Conservation (phyloP, 2,329 filamentous ascomycete species). For the Colletotrichum theobromicola region DNA sequence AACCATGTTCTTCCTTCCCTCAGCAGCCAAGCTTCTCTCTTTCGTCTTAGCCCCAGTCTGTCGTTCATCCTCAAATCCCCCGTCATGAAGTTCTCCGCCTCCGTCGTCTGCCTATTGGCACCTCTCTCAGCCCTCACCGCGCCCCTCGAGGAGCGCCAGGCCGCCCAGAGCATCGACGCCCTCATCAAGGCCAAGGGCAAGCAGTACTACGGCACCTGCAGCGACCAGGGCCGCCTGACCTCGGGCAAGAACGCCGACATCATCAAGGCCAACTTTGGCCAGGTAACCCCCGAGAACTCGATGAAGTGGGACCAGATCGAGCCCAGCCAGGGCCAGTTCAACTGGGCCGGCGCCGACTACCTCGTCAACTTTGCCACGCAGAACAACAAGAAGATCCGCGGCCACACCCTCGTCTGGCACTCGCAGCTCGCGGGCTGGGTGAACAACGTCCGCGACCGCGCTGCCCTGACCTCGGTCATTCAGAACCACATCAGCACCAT, state of each 20-base stretch:
- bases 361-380: slow-evolving; percentile 61
- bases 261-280: slow-evolving; percentile 66
- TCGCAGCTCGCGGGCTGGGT: slow-evolving; percentile 66
- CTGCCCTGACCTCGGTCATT: slow-evolving; percentile 59
- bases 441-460: slow-evolving; percentile 54
- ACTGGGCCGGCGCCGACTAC: slow-evolving; percentile 60
- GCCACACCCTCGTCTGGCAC: slow-evolving; percentile 73
- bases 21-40: not conserved
- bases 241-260: slow-evolving; percentile 56
- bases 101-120: slow-evolving; percentile 38
- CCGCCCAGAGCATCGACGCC: slow-evolving; percentile 54
- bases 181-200: slow-evolving; percentile 68
- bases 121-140: slow-evolving; percentile 41
- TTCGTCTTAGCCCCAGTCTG: not conserved
- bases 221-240: slow-evolving; percentile 58
- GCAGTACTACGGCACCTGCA: slow-evolving; percentile 65
- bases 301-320: slow-evolving; percentile 72
- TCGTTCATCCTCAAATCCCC: not conserved
- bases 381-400: slow-evolving; percentile 65
- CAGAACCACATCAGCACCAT: slow-evolving; percentile 64
- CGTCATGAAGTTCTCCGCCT: slow-evolving; percentile 26
- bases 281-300: slow-evolving; percentile 71
- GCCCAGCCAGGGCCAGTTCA: slow-evolving; percentile 55
- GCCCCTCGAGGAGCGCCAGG: slow-evolving; percentile 40
- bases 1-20: not conserved